Conservation (phyloP, 371 early-diverging fungal genomes). For the Sanchytrium tribonematis region DNA sequence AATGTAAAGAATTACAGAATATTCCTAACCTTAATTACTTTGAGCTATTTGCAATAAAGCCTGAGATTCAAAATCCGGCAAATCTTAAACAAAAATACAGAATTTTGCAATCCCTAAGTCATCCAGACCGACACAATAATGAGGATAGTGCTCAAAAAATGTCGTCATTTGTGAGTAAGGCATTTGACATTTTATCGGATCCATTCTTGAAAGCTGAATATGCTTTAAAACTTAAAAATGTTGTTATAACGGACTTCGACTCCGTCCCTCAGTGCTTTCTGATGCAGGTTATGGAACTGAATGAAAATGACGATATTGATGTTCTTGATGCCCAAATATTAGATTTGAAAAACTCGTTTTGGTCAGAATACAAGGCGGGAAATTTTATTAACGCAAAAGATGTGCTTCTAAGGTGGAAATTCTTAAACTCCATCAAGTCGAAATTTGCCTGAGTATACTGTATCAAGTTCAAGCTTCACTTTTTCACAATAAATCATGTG, state of each 20-base stretch:
- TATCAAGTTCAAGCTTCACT: no score
- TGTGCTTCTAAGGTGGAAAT: neutral
- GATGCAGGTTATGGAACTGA: neutral
- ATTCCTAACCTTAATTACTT: neutral
- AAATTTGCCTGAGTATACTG: no score
- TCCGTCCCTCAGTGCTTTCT: neutral
- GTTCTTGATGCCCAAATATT: neutral
- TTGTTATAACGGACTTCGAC: neutral
- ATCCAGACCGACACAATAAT: neutral
- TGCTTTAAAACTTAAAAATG: neutral
- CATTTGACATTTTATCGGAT: neutral
- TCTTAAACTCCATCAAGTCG: no score
- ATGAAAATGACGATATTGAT: neutral
- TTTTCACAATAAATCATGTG: no score
- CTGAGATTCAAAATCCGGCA: neutral
- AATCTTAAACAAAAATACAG: neutral
- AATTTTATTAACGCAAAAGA: neutral
- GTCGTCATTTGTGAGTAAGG: neutral
- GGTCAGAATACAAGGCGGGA: neutral
- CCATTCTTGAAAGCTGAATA: neutral
- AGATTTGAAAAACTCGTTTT: neutral
- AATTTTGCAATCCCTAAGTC: neutral
- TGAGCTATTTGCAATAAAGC: neutral
- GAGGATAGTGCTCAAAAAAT: neutral
- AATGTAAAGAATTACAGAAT: neutral